Percentiles rank a stretch among this genome's conserved stretches.
These are phyloP conservation scores for Chenopodium suecicum DNA, from an alignment of 148 eudicot species.

Conservation along the genomic window DNA sequence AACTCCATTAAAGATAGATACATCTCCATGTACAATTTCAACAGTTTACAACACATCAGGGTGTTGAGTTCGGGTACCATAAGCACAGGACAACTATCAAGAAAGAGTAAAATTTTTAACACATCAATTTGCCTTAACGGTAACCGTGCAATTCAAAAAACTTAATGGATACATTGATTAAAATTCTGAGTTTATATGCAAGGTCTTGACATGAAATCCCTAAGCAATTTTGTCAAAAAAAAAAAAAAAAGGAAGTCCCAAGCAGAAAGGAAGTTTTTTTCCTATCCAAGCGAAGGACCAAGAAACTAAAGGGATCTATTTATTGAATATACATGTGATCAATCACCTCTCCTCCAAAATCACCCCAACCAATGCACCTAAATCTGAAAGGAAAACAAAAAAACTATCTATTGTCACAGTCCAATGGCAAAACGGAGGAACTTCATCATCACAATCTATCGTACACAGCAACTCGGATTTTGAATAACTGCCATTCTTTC, in stretches of 20 bases:
- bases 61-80: no score
- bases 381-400: not conserved
- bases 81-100: no score
- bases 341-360: conserved; percentile 9
- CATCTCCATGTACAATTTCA: no score
- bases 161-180: no score
- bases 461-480: not conserved
- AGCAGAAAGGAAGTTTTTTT: not conserved
- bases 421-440: not conserved
- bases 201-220: no score
- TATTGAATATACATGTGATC: conserved; percentile 11
- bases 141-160: no score
- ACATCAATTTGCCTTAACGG: no score
- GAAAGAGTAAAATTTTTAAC: no score
- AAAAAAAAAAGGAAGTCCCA: not conserved
- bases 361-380: not conserved
- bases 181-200: no score
- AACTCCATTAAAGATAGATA: no score
- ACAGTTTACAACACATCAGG: no score
- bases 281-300: not conserved
- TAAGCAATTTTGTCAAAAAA: no score
- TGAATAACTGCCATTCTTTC: not conserved
- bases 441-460: not conserved
- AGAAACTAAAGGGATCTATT: not conserved
- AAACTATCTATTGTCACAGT: not conserved